Evolutionary conservation across 257 asterid species (phyloP).

Genomic region (Paraleonurus japonicus): DNA sequence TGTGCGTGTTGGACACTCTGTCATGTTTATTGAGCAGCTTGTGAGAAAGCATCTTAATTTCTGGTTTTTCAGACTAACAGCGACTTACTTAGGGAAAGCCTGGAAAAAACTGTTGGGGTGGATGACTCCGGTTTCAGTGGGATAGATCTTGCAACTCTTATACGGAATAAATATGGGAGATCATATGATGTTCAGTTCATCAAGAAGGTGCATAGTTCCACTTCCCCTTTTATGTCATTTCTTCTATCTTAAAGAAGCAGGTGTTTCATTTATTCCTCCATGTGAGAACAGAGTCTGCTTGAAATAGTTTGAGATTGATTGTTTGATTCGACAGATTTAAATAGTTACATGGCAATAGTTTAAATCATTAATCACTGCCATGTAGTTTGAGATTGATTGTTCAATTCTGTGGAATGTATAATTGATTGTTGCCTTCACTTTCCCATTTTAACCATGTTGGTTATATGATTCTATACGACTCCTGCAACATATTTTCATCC

Average conservation of each 20-base stretch:
- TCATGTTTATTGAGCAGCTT: not conserved
- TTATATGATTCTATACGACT: not conserved
- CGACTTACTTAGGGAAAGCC: slow-evolving; percentile 60
- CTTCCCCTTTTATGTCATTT: not conserved
- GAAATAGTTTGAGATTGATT: not conserved
- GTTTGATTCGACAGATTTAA: not conserved
- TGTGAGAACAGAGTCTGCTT: not conserved
- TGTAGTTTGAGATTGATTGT: not conserved
- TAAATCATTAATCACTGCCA: not conserved
- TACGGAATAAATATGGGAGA: slow-evolving; percentile 86
- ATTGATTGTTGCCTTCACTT: slow-evolving; percentile 7
- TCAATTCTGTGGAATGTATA: not conserved
- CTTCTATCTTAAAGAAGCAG: not conserved
- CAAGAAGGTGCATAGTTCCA: slow-evolving; percentile 64
- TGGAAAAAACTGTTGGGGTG: slow-evolving; percentile 73
- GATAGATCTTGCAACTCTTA: slow-evolving; percentile 86
- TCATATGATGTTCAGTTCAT: slow-evolving; percentile 94
- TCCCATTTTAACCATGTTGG: not conserved
- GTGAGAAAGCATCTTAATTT: slow-evolving; percentile 27
- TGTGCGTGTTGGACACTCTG: not conserved
- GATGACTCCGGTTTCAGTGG: slow-evolving; percentile 94
- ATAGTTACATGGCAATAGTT: no score
- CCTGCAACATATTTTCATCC: not conserved
- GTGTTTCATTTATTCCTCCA: not conserved
- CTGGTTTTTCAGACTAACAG: slow-evolving; percentile 53